phyloP scores from a whole-genome alignment of 805 yeast genomes.

The Kurtzmaniella cleridarum region DNA sequence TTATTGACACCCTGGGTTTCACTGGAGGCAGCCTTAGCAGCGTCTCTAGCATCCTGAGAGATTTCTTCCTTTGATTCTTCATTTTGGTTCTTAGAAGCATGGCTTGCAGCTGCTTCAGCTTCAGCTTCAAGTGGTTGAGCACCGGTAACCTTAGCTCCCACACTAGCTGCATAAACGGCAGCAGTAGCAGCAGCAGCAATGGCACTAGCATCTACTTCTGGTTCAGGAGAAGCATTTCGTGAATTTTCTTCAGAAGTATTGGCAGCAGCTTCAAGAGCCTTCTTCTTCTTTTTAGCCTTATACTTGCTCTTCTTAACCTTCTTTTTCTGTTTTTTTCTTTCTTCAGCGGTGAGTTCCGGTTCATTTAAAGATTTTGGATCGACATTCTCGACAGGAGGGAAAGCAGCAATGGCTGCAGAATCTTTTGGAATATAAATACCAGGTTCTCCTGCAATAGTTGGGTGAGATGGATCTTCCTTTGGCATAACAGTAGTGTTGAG shows the following conservation, averaged over 20 bases:
- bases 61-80: neutral
- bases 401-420: slow-evolving; percentile 61
- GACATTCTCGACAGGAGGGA: slow-evolving; percentile 49
- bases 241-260: slow-evolving; percentile 4
- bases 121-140: slow-evolving; percentile 2
- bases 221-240: slow-evolving; percentile 6
- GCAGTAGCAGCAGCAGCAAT: slow-evolving; percentile 8
- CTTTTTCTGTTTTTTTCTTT: slow-evolving; percentile 38
- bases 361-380: slow-evolving; percentile 48
- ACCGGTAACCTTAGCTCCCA: slow-evolving; percentile 17
- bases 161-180: slow-evolving; percentile 11
- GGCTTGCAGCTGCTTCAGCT: slow-evolving; percentile 10
- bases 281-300: slow-evolving; percentile 37
- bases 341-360: slow-evolving; percentile 25
- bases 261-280: slow-evolving; percentile 13
- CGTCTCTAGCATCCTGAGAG: slow-evolving; percentile 1
- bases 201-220: slow-evolving; percentile 6
- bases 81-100: slow-evolving; percentile 1
- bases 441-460: slow-evolving; percentile 57
- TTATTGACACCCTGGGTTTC: slow-evolving; percentile 3
- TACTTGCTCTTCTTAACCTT: slow-evolving; percentile 40
- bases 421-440: slow-evolving; percentile 66
- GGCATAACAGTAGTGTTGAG: slow-evolving; percentile 36
- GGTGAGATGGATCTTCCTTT: slow-evolving; percentile 24
- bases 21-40: neutral